These are phyloP conservation scores for Boechera stricta DNA, from an alignment of 345 rosid genomes.

Conservation along the genomic window DNA sequence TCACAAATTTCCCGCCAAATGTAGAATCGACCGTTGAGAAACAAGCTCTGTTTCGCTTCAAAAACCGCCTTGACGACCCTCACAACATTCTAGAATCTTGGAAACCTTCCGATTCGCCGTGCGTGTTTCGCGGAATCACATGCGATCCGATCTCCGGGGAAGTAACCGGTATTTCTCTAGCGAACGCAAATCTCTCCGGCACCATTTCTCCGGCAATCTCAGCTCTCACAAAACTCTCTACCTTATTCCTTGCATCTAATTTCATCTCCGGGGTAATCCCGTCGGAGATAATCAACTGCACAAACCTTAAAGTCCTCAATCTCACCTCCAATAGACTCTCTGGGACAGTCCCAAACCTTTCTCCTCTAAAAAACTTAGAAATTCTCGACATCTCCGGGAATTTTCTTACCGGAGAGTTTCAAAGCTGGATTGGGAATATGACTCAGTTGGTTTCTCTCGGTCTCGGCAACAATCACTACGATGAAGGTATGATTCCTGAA, in stretches of 20 bases:
- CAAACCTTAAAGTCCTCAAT: constrained; percentile 62
- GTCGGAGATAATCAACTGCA: constrained; percentile 51
- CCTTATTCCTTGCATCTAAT: constrained; percentile 58
- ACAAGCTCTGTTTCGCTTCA: constrained; percentile 70
- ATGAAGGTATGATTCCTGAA: constrained; percentile 62
- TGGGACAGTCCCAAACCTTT: constrained; percentile 71
- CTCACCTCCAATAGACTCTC: constrained; percentile 57
- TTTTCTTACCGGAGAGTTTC: constrained; percentile 64
- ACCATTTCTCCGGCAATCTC: constrained; percentile 68
- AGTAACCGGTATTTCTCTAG: constrained; percentile 59
- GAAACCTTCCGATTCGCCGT: constrained; percentile 66
- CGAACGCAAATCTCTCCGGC: constrained; percentile 62
- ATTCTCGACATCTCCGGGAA: constrained; percentile 62
- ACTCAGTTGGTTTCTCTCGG: constrained; percentile 54
- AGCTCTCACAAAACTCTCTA: constrained; percentile 51
- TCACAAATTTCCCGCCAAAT: constrained; percentile 49
- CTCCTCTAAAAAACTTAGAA: constrained; percentile 53
- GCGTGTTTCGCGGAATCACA: constrained; percentile 63
- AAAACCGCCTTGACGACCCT: constrained; percentile 65
- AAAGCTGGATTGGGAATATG: constrained; percentile 69
- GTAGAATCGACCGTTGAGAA: constrained; percentile 53
- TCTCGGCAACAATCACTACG: constrained; percentile 55
- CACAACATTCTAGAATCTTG: constrained; percentile 61
- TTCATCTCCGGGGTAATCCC: constrained; percentile 67
- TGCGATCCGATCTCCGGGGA: constrained; percentile 57